Percentiles rank a stretch among this genome's conserved stretches.
These are phyloP conservation scores for Pythium apleroticum DNA, from an alignment of 352 stramenopile species.

Conservation along the genomic window DNA sequence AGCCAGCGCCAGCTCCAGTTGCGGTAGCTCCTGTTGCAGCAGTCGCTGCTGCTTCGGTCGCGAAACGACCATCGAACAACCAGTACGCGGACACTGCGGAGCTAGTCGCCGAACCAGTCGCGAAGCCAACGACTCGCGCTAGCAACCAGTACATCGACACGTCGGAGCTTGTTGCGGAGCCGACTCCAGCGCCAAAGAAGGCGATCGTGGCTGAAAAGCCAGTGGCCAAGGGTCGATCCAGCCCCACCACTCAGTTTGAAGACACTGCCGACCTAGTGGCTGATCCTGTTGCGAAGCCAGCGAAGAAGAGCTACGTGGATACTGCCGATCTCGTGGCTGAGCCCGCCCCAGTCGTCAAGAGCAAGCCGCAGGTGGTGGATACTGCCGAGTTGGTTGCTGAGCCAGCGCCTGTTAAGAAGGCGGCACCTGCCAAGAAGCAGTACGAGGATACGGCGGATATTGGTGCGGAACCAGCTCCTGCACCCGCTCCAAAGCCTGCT, in stretches of 20 bases:
- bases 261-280: not conserved
- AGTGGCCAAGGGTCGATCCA: not conserved
- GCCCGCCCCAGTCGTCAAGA: conserved; percentile 1
- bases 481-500: conserved; percentile 4
- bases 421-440: conserved; percentile 8
- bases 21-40: not conserved
- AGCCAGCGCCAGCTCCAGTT: not conserved
- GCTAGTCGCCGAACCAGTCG: conserved; percentile 10
- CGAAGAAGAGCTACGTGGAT: conserved; percentile 2
- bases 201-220: not conserved
- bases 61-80: conserved; percentile 1
- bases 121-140: not conserved
- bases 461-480: conserved; percentile 6
- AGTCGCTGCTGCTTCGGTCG: conserved; percentile 2
- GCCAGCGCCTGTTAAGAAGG: conserved; percentile 1
- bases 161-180: conserved; percentile 9
- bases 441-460: conserved; percentile 27
- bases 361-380: conserved; percentile 8
- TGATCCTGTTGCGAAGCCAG: not conserved
- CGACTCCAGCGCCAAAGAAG: not conserved
- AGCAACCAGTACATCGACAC: conserved; percentile 14
- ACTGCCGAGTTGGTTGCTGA: conserved; percentile 19
- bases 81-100: conserved; percentile 21
- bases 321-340: not conserved
- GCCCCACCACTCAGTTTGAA: not conserved